phyloP scores from a whole-genome alignment of 768 basidiomycete genomes.

The Macrocybe gigantea region DNA sequence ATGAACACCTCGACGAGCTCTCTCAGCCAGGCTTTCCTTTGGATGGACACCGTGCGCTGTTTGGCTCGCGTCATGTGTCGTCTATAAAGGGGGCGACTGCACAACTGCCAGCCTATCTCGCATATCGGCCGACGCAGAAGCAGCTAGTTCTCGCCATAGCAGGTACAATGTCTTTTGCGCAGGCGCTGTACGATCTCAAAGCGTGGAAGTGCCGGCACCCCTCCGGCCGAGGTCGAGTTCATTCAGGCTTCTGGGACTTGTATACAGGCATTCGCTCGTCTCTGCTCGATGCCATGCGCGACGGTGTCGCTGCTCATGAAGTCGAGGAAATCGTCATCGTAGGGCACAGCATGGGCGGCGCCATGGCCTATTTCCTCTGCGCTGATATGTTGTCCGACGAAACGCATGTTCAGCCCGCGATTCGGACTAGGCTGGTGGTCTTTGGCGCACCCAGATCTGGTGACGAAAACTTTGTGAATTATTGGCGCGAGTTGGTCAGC shows the following conservation, averaged over 20 bases:
- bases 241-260: slow-evolving; percentile 50
- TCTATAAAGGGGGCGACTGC: slow-evolving; percentile 36
- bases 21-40: slow-evolving; percentile 41
- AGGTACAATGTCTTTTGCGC: slow-evolving; percentile 38
- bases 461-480: slow-evolving; percentile 31
- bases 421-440: slow-evolving; percentile 34
- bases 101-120: slow-evolving; percentile 39
- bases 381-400: slow-evolving; percentile 37
- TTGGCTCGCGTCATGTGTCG: slow-evolving; percentile 26
- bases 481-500: slow-evolving; percentile 33
- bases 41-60: slow-evolving; percentile 38
- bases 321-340: slow-evolving; percentile 41
- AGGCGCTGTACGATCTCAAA: slow-evolving; percentile 43
- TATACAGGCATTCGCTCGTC: slow-evolving; percentile 34
- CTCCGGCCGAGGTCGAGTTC: slow-evolving; percentile 33
- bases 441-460: slow-evolving; percentile 52
- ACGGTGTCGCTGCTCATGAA: slow-evolving; percentile 29
- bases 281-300: slow-evolving; percentile 29
- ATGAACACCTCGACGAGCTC: slow-evolving; percentile 32
- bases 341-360: slow-evolving; percentile 55
- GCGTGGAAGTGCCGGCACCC: slow-evolving; percentile 32
- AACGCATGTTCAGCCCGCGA: slow-evolving; percentile 15
- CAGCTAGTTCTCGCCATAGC: slow-evolving; percentile 50
- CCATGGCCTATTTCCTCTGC: slow-evolving; percentile 43
- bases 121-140: slow-evolving; percentile 34